phyloP scores from a whole-genome alignment of 164 flowering plant genomes.

The Magnolia kwangsiensis region DNA sequence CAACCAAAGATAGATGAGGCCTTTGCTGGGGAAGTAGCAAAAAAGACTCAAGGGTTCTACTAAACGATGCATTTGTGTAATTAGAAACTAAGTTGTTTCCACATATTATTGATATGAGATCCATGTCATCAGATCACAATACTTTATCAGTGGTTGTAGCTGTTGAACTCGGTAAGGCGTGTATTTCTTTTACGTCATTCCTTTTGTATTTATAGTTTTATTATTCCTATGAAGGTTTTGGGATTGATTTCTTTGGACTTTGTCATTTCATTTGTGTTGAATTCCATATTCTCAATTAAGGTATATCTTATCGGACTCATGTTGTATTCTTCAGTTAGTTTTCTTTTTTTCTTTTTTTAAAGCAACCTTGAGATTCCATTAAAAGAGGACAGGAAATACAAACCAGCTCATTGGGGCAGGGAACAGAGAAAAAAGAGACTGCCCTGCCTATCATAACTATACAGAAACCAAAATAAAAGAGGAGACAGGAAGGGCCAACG shows the following conservation, averaged over 20 bases:
- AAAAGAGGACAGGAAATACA: too few relatives aligned
- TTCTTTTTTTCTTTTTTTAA: too few relatives aligned
- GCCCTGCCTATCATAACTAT: too few relatives aligned
- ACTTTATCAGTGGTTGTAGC: constrained; percentile 1
- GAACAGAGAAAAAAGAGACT: too few relatives aligned
- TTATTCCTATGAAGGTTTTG: neutral
- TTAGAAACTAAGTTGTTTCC: neutral
- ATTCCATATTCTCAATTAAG: neutral
- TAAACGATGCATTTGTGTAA: constrained; percentile 2
- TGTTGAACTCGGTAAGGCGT: constrained; percentile 7
- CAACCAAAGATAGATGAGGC: constrained; percentile 26
- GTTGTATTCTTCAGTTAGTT: too few relatives aligned
- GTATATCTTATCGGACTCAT: too few relatives aligned
- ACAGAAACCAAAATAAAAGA: too few relatives aligned
- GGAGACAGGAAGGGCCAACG: too few relatives aligned
- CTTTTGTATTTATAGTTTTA: neutral
- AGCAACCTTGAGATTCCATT: too few relatives aligned
- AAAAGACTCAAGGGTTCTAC: constrained; percentile 24
- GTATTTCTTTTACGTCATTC: neutral
- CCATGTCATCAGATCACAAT: too few relatives aligned
- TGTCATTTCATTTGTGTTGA: constrained; percentile 5
- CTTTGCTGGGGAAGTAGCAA: constrained; percentile 19
- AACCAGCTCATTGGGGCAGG: too few relatives aligned
- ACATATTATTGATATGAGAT: neutral
- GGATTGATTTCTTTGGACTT: neutral